Base-by-base conservation (phyloP, 2,329 filamentous ascomycete species). In the Cadophora malorum region DNA sequence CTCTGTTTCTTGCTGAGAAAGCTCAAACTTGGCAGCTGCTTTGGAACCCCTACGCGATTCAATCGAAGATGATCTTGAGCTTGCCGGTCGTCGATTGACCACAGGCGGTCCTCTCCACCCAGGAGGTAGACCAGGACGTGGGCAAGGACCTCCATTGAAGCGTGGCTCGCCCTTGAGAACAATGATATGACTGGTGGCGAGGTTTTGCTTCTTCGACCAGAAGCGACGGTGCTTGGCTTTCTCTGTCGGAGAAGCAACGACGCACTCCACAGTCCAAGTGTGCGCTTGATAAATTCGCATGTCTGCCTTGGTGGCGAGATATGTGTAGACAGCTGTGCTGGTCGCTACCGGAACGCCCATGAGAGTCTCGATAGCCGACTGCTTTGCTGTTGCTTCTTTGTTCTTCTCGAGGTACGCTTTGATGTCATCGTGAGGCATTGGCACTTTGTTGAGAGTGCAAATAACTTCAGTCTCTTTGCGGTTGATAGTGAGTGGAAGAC, bases 1-100 rank as follows among this genome's bases (percentile, higher is more conserved):
- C 68, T 72, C 69, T 2, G 67, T 67, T 45, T 71, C 69, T n/a
- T 68, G 49, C 52, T 69, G 67, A n/a, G 65, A 70, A 16, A 71
- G 65, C 31, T 69, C 45, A 12, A 71, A 65, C 16, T 55, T 55
- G 5, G 56, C 64, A 19, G 41, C 56, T 41, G 50, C 28, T 10
- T 56, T 68, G 1, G 33, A 47, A 9, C 35, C 3, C 35, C 28
- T 58, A 6, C 35, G 63, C 12, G 63, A 64, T 14, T 4, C n/a
- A 4, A 58, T 41, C 10, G 63, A 64, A 19, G 52, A 58, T 16
- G 35, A 10, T 47, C 25, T 49, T 49, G 33, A 56, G 3, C 35
- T 64, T 38, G 23, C 31, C 9, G 23, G 47, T 31, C 25, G 52
- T 55, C 16, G n/a, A 21, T 19, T 23, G 12, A 55, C 25, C 4